Percentiles rank a stretch among this genome's conserved stretches.
Evolutionary conservation across 192 early-diverging fungal genomes (phyloP).

Genomic region (Kappamyces sp.): DNA sequence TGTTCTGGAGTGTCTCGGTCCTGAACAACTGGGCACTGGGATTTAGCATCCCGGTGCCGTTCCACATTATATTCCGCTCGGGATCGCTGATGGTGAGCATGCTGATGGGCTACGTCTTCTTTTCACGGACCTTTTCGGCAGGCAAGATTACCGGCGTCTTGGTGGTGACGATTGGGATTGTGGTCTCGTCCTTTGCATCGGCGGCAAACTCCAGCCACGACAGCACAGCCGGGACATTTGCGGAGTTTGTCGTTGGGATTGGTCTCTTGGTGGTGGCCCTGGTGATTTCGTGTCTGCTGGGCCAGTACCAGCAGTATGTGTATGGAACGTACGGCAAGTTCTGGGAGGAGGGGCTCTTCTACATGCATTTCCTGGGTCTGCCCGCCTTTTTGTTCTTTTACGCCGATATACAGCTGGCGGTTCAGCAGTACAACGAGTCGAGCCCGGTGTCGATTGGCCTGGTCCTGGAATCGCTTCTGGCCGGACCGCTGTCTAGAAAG

Average conservation of each 20-base stretch:
- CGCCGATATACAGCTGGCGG: conserved; percentile 58
- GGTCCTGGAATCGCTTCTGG: conserved; percentile 14
- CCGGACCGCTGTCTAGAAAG: neutral
- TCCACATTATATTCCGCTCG: conserved; percentile 88
- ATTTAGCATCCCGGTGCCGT: conserved; percentile 74
- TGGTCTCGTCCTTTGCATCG: conserved; percentile 49
- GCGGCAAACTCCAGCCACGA: neutral
- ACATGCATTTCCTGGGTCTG: conserved; percentile 72
- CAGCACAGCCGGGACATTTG: neutral
- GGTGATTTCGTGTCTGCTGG: conserved; percentile 71
- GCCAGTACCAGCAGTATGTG: conserved; percentile 75
- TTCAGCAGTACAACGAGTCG: conserved; percentile 52
- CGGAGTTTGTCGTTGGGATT: conserved; percentile 64
- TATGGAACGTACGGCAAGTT: conserved; percentile 70
- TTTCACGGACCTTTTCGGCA: conserved; percentile 35
- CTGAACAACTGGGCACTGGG: conserved; percentile 53
- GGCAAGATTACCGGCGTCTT: conserved; percentile 56
- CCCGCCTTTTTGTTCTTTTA: conserved; percentile 75
- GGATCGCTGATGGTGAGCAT: conserved; percentile 79
- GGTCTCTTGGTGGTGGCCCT: conserved; percentile 63
- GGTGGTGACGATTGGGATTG: conserved; percentile 64
- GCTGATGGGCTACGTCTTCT: conserved; percentile 48
- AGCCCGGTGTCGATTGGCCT: conserved; percentile 24
- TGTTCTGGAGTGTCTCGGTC: conserved; percentile 53
- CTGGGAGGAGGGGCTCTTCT: conserved; percentile 89